These are phyloP conservation scores for Candida piceae DNA, from an alignment of 805 yeast genomes.

Conservation along the genomic window DNA sequence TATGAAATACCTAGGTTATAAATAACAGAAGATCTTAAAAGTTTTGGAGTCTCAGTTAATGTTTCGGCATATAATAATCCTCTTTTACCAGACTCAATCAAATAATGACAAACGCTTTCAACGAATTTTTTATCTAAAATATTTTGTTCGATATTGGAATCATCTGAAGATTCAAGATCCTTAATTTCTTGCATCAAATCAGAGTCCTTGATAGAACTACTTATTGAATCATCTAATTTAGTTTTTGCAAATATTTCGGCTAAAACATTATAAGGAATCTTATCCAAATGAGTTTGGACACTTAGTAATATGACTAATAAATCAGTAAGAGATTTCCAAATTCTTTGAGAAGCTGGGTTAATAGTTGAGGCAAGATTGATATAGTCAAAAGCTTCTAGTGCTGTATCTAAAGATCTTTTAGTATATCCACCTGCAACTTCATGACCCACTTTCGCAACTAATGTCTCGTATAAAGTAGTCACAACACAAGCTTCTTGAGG, in stretches of 20 bases:
- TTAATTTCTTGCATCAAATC: constrained; percentile 4
- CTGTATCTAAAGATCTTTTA: constrained; percentile 55
- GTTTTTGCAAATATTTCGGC: constrained; percentile 29
- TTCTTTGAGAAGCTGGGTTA: constrained; percentile 37
- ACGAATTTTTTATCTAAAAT: not conserved
- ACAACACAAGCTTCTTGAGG: constrained; percentile 49
- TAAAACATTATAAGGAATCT: constrained; percentile 40
- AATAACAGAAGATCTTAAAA: constrained; percentile 47
- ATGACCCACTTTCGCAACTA: constrained; percentile 48
- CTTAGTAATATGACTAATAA: constrained; percentile 47
- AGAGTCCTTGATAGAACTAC: not conserved
- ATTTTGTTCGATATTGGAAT: constrained; percentile 22
- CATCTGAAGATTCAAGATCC: constrained; percentile 15
- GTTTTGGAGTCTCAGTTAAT: constrained; percentile 37
- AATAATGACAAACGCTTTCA: constrained; percentile 21
- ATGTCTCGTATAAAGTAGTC: constrained; percentile 51
- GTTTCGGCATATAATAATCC: constrained; percentile 31
- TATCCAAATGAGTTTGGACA: constrained; percentile 48
- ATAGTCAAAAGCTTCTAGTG: constrained; percentile 33
- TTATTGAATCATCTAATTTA: no score
- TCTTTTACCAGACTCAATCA: constrained; percentile 43
- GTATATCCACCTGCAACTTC: constrained; percentile 57
- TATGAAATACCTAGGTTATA: constrained; percentile 72
- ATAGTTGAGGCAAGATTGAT: constrained; percentile 16
- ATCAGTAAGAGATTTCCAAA: constrained; percentile 67